phyloP scores from a whole-genome alignment of 768 basidiomycete genomes.

The Exsudoporus frostii region DNA sequence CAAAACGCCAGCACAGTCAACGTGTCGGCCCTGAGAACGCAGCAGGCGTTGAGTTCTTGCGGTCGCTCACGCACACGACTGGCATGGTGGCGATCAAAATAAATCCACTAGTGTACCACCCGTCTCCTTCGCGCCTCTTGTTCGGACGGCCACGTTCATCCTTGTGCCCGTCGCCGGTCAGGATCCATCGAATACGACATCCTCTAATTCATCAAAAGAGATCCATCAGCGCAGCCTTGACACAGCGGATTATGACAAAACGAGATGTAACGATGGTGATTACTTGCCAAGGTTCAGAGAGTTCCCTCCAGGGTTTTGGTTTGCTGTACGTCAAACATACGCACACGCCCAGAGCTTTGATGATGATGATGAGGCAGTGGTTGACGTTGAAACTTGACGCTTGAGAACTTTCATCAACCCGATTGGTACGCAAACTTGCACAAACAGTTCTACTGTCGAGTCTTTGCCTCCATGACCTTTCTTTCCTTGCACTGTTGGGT shows the following conservation, averaged over 20 bases:
- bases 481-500: too few relatives aligned
- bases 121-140: neutral
- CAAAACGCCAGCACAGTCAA: neutral
- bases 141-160: neutral
- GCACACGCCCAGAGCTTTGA: neutral
- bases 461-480: too few relatives aligned
- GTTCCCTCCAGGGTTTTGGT: neutral
- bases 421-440: neutral
- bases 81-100: neutral
- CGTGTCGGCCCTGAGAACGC: neutral
- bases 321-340: neutral
- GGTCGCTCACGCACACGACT: neutral
- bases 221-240: constrained; percentile 7
- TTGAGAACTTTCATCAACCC: too few relatives aligned
- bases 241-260: neutral
- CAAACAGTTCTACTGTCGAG: too few relatives aligned
- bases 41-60: neutral
- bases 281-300: neutral
- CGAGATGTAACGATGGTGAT: neutral
- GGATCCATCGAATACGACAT: neutral
- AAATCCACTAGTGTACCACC: neutral
- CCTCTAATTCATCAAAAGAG: neutral
- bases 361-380: neutral
- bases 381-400: too few relatives aligned
- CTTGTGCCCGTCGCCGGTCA: neutral